A percentile compares a stretch with the other conserved stretches of the same genome.
phyloP scores from a whole-genome alignment of 495 filamentous ascomycete genomes.

The Penicillium verhagenii region DNA sequence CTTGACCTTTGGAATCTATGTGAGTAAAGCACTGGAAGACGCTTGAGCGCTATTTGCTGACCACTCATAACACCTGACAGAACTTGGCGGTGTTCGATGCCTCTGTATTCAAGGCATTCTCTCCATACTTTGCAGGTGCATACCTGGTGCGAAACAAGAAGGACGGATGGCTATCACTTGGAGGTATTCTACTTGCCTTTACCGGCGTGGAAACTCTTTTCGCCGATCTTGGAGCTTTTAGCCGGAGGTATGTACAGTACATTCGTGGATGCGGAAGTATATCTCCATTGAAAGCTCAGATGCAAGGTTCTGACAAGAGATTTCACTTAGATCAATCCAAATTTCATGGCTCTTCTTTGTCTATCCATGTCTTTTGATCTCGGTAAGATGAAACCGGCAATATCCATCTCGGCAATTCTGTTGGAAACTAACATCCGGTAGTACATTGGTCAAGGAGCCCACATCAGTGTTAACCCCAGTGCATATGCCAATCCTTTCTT shows the following conservation, averaged over 20 bases:
- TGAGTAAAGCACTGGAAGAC: conserved; percentile 10
- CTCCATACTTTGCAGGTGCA: conserved; percentile 59
- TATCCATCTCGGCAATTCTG: neutral
- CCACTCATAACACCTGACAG: conserved; percentile 11
- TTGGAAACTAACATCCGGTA: neutral
- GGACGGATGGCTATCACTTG: conserved; percentile 61
- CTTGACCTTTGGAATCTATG: conserved; percentile 63
- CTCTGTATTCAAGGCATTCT: conserved; percentile 66
- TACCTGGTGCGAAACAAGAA: conserved; percentile 60
- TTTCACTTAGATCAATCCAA: conserved; percentile 49
- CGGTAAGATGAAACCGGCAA: conserved; percentile 28
- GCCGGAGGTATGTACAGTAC: conserved; percentile 29
- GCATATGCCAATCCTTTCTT: conserved; percentile 71
- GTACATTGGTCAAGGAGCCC: conserved; percentile 72
- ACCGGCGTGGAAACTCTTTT: conserved; percentile 73
- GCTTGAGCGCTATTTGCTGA: neutral
- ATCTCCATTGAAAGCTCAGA: neutral
- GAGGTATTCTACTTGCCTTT: conserved; percentile 68
- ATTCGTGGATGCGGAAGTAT: too few species aligned
- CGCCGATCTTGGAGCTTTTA: conserved; percentile 70
- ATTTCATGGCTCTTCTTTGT: conserved; percentile 61
- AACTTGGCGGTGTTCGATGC: conserved; percentile 60
- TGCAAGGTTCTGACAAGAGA: neutral
- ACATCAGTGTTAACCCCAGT: conserved; percentile 55
- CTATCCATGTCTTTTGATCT: conserved; percentile 65